phyloP scores from a whole-genome alignment of 2,329 filamentous ascomycete genomes.

The Chrysoporthe puriensis region DNA sequence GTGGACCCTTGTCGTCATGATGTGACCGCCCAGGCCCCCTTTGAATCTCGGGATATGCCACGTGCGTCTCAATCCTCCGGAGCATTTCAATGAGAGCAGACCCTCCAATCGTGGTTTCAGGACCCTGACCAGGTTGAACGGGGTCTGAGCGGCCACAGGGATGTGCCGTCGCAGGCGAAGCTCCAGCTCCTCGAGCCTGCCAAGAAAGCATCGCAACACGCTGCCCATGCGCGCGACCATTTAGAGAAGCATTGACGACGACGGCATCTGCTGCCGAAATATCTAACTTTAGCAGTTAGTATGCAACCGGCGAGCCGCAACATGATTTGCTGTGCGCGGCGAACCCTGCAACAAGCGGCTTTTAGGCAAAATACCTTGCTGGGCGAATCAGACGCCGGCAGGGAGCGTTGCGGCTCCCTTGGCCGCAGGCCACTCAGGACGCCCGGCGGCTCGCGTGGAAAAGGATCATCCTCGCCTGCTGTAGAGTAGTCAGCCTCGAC shows the following conservation, averaged over 20 bases:
- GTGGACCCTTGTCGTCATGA: background rate
- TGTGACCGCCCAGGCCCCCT: background rate
- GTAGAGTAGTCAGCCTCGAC: background rate
- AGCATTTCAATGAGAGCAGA: background rate
- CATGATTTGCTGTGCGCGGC: slow-evolving; percentile 7
- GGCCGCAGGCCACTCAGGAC: background rate
- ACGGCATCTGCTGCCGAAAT: no score
- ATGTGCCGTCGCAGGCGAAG: background rate
- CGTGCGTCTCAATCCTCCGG: slow-evolving; percentile 5
- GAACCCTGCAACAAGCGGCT: slow-evolving; percentile 3
- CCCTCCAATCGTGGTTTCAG: slow-evolving; percentile 1
- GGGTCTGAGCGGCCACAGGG: background rate
- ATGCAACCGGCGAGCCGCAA: background rate
- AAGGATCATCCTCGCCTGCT: background rate
- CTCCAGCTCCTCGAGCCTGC: background rate
- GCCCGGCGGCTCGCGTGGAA: background rate
- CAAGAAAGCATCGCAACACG: background rate
- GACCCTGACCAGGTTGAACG: background rate
- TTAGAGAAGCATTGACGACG: no score
- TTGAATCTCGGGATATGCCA: slow-evolving; percentile 13
- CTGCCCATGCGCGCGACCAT: no score
- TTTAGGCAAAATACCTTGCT: background rate
- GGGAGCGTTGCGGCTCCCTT: background rate
- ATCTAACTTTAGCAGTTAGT: no score
- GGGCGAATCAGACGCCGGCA: background rate